These are phyloP conservation scores for Gaultheria prostrata DNA, from an alignment of 148 eudicot species.

Conservation along the genomic window DNA sequence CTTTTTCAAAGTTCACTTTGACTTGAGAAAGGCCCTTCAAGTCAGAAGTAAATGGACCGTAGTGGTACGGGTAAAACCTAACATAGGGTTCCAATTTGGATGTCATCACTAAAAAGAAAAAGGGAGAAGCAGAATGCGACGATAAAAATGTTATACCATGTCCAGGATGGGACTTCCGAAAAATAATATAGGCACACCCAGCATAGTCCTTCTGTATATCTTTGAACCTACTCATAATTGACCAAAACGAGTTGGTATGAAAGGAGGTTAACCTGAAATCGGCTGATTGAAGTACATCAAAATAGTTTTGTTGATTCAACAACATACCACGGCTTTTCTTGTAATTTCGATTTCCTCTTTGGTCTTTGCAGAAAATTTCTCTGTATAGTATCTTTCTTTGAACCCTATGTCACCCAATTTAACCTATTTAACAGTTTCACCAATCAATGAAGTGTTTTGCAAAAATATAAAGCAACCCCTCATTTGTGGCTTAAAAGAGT, in stretches of 20 bases:
- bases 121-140: neutral
- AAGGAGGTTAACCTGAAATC: no score
- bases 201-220: constrained; percentile 48
- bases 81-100: neutral
- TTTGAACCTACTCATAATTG: constrained; percentile 33
- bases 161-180: constrained; percentile 49
- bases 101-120: no score
- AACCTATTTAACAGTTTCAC: constrained; percentile 24
- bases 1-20: constrained; percentile 38
- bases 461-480: no score
- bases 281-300: neutral
- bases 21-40: constrained; percentile 43
- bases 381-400: constrained; percentile 38
- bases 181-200: constrained; percentile 24
- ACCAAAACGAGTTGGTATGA: neutral
- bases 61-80: constrained; percentile 58
- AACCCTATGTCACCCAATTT: constrained; percentile 31
- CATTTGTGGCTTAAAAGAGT: neutral
- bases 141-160: constrained; percentile 21
- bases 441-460: neutral
- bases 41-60: constrained; percentile 62
- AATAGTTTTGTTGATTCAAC: neutral
- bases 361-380: constrained; percentile 30
- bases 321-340: constrained; percentile 31
- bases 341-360: constrained; percentile 19